Percentiles rank a stretch among this genome's conserved stretches.
Evolutionary conservation across 805 yeast species (phyloP).

Genomic region (Sporopachydermia quercuum): DNA sequence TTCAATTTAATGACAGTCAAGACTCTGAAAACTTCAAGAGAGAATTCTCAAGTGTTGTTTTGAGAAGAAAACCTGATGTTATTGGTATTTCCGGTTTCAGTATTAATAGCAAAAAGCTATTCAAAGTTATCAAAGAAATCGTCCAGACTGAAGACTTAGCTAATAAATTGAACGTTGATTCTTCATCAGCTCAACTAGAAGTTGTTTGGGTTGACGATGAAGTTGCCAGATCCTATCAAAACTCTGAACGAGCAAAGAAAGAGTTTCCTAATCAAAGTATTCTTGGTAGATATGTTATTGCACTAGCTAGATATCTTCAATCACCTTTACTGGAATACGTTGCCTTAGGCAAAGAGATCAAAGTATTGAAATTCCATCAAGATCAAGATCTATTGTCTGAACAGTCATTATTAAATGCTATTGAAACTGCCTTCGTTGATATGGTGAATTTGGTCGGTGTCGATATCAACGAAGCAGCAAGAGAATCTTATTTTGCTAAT

Average conservation of each 20-base stretch:
- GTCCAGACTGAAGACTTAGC: conserved; percentile 39
- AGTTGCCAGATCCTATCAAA: conserved; percentile 78
- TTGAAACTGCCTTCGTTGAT: conserved; percentile 79
- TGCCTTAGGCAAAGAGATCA: conserved; percentile 59
- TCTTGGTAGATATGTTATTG: conserved; percentile 71
- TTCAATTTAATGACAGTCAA: conserved; percentile 66
- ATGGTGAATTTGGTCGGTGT: conserved; percentile 84
- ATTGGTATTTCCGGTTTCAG: conserved; percentile 82
- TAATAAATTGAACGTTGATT: conserved; percentile 33
- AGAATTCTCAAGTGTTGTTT: conserved; percentile 44
- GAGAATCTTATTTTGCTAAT: conserved; percentile 57
- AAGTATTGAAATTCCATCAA: conserved; percentile 45
- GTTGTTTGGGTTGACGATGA: conserved; percentile 79
- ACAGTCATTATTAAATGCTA: conserved; percentile 47
- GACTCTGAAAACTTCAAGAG: conserved; percentile 49
- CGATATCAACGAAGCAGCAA: conserved; percentile 79
- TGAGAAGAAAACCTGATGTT: conserved; percentile 68
- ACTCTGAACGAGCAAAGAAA: conserved; percentile 53
- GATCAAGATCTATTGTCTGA: conserved; percentile 57
- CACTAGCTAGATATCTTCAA: conserved; percentile 82
- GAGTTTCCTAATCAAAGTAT: conserved; percentile 81
- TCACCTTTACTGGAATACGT: conserved; percentile 88
- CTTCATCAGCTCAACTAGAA: conserved; percentile 14
- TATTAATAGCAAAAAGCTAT: conserved; percentile 50
- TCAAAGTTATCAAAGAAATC: conserved; percentile 34